Percentiles rank a stretch among this genome's conserved stretches.
Evolutionary conservation across 306 rosid species (phyloP).

Genomic region (Cucurbita maxima): DNA sequence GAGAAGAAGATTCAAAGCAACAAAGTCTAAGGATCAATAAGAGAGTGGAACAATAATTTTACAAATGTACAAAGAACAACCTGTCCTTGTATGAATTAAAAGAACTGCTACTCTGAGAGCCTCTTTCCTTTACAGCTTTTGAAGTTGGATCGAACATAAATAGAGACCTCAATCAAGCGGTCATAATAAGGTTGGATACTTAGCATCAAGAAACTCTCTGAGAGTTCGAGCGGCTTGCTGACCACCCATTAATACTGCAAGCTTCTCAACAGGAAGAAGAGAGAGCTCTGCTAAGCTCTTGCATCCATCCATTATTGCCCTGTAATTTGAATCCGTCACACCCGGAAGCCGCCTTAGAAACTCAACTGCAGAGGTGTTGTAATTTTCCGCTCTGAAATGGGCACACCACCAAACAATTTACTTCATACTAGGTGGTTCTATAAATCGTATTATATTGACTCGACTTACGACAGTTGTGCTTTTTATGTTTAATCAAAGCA

Average conservation of each 20-base stretch:
- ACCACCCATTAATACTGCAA: constrained; percentile 76
- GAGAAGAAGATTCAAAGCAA: neutral
- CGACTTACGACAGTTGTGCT: neutral
- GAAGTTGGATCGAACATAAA: neutral
- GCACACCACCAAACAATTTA: constrained; percentile 2
- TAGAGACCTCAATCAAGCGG: neutral
- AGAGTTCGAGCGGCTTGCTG: constrained; percentile 88
- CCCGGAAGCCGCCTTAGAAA: constrained; percentile 90
- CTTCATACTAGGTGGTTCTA: neutral
- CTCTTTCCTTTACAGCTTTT: neutral
- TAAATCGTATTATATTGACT: neutral
- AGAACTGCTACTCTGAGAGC: neutral
- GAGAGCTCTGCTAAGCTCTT: constrained; percentile 86
- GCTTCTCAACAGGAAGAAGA: constrained; percentile 64
- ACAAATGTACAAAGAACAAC: neutral
- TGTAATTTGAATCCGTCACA: constrained; percentile 74
- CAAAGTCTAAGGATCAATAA: neutral
- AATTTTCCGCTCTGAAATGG: constrained; percentile 71
- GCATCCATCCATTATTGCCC: constrained; percentile 78
- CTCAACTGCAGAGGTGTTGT: constrained; percentile 88
- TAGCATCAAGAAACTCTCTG: constrained; percentile 87
- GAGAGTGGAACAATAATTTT: neutral
- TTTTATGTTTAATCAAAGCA: neutral
- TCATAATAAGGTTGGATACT: constrained; percentile 79
- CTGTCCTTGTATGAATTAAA: neutral